Conservation (phyloP, 306 rosid genomes). For the Castanea sativa region DNA sequence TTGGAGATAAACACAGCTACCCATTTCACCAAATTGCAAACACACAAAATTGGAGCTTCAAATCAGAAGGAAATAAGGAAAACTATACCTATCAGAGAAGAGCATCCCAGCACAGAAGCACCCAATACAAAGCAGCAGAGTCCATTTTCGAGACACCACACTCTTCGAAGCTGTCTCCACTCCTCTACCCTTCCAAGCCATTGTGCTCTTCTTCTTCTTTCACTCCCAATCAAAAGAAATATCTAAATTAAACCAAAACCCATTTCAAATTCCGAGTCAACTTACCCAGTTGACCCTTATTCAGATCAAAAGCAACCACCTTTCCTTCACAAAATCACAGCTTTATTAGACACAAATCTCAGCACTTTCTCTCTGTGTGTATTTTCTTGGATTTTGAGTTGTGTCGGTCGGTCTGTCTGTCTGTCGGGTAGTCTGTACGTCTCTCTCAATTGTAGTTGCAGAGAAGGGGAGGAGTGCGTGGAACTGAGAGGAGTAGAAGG, state of each 20-base stretch:
- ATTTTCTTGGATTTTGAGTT: neutral
- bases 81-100: constrained; percentile 50
- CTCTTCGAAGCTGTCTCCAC: constrained; percentile 35
- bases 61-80: neutral
- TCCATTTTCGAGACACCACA: constrained; percentile 49
- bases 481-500: neutral
- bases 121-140: constrained; percentile 48
- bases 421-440: neutral
- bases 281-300: constrained; percentile 16
- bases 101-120: constrained; percentile 62
- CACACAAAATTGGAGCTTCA: neutral
- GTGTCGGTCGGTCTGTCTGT: neutral
- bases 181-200: constrained; percentile 51
- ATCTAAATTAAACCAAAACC: constrained; percentile 17
- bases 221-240: constrained; percentile 4
- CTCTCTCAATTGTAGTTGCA: constrained; percentile 3
- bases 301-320: constrained; percentile 17
- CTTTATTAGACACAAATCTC: neutral
- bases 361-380: neutral
- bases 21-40: constrained; percentile 19
- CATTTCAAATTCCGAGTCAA: constrained; percentile 36
- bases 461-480: neutral
- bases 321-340: neutral
- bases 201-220: constrained; percentile 11
- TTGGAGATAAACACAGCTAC: constrained; percentile 2